Evolutionary conservation across 345 rosid genomes (phyloP).

Genomic region (Populus simonii): DNA sequence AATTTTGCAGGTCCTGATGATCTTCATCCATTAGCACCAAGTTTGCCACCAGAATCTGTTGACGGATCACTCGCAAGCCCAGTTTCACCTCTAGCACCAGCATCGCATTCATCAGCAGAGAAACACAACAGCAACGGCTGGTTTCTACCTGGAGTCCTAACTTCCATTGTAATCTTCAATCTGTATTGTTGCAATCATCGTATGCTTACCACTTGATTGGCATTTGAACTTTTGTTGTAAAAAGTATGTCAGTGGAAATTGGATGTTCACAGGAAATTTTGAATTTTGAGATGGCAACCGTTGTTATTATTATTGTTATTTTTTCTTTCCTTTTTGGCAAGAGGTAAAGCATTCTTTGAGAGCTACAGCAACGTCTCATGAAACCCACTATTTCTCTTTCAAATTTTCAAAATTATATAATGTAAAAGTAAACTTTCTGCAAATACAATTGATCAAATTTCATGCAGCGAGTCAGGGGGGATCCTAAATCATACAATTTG

Average conservation of each 20-base stretch:
- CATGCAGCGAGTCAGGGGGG: background rate
- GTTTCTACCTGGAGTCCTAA: slow-evolving; percentile 11
- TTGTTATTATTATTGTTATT: too few species aligned
- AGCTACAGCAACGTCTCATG: background rate
- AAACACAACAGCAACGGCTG: background rate
- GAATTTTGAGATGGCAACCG: background rate
- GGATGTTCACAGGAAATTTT: background rate
- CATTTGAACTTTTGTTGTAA: background rate
- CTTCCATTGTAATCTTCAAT: slow-evolving; percentile 1
- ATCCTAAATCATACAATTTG: background rate
- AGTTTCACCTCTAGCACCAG: slow-evolving; percentile 25
- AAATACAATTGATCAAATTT: background rate
- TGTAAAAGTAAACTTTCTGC: background rate
- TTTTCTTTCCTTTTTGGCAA: background rate
- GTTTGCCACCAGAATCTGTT: slow-evolving; percentile 17
- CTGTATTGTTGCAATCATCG: background rate
- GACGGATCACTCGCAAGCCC: slow-evolving; percentile 18
- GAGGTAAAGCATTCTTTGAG: background rate
- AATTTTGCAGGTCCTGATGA: slow-evolving; percentile 28
- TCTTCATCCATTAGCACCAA: slow-evolving; percentile 9
- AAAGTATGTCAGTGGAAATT: background rate
- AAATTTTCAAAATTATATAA: background rate
- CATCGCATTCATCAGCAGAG: background rate
- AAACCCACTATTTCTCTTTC: background rate
- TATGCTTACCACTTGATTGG: background rate